Conservation (phyloP, 2,329 filamentous ascomycete genomes). For the Fusarium veterinarium region DNA sequence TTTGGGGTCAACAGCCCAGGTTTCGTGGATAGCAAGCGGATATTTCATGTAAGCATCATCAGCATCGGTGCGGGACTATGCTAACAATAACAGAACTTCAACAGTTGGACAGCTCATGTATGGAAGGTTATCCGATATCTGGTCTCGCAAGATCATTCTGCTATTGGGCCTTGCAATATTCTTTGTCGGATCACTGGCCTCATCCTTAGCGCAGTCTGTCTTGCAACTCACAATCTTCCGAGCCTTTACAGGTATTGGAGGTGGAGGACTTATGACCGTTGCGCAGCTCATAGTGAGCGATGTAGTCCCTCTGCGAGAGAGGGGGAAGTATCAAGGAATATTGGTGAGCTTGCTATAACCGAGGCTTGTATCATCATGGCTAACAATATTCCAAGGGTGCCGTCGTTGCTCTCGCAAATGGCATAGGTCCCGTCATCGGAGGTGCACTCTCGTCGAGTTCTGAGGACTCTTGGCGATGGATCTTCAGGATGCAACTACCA, state of each 20-base stretch:
- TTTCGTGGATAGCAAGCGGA: constrained; percentile 65
- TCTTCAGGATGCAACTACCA: constrained; percentile 65
- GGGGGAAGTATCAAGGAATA: constrained; percentile 78
- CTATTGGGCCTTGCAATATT: constrained; percentile 55
- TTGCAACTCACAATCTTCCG: constrained; percentile 56
- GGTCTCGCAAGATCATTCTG: constrained; percentile 57
- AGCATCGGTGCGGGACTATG: rapidly evolving
- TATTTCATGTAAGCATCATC: constrained; percentile 62
- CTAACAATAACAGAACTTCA: constrained; percentile 50
- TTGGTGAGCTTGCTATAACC: constrained; percentile 47
- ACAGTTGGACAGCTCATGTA: constrained; percentile 61
- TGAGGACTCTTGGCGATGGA: constrained; percentile 63
- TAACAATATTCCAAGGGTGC: constrained; percentile 49
- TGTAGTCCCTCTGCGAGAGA: constrained; percentile 73
- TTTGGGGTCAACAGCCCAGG: constrained; percentile 60
- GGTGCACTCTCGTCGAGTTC: constrained; percentile 61
- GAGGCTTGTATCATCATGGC: rapidly evolving
- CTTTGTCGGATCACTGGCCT: constrained; percentile 57
- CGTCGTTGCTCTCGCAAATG: constrained; percentile 64
- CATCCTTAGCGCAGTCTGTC: constrained; percentile 55
- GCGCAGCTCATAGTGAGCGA: constrained; percentile 78
- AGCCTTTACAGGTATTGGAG: constrained; percentile 66
- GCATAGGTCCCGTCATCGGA: constrained; percentile 65
- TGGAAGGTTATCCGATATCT: constrained; percentile 59
- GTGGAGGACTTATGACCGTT: constrained; percentile 77